Conservation (phyloP, 352 stramenopile genomes). For the Globisporangium abappressorium region DNA sequence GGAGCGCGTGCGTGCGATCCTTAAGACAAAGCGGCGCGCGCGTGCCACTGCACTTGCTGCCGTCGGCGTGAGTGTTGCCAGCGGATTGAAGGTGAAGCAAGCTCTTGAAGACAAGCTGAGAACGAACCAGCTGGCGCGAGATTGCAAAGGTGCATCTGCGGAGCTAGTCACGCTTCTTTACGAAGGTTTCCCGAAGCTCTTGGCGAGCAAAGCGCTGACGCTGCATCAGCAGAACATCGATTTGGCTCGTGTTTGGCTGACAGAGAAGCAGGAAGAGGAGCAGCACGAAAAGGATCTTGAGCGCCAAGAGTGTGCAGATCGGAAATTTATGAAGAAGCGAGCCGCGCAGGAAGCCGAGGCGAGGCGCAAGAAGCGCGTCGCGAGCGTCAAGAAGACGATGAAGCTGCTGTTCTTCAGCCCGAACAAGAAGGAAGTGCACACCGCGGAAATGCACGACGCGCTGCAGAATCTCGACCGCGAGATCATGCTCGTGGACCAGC, state of each 20-base stretch:
- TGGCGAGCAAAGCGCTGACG: slow-evolving; percentile 36
- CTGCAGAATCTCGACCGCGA: slow-evolving; percentile 40
- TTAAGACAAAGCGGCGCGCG: slow-evolving; percentile 32
- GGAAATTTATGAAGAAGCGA: slow-evolving; percentile 15
- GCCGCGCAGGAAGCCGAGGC: slow-evolving; percentile 9
- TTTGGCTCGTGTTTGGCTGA: slow-evolving; percentile 31
- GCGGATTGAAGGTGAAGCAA: slow-evolving; percentile 22
- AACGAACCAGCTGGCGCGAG: slow-evolving; percentile 25
- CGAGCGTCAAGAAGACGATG: slow-evolving; percentile 18
- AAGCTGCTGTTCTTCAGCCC: slow-evolving; percentile 24
- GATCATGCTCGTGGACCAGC: slow-evolving; percentile 25
- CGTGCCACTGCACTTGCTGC: slow-evolving; percentile 20
- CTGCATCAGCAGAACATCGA: slow-evolving; percentile 31
- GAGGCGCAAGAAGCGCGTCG: slow-evolving; percentile 26
- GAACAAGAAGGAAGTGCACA: slow-evolving; percentile 30
- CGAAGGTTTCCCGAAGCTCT: slow-evolving; percentile 31
- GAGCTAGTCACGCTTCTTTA: slow-evolving; percentile 38
- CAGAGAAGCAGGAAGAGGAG: slow-evolving; percentile 22
- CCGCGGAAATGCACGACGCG: slow-evolving; percentile 25
- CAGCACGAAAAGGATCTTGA: slow-evolving; percentile 17
- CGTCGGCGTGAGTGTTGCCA: slow-evolving; percentile 16
- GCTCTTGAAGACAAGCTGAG: slow-evolving; percentile 20
- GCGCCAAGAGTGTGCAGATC: slow-evolving; percentile 8
- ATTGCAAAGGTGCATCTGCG: slow-evolving; percentile 29
- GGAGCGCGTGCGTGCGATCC: slow-evolving; percentile 29